Base-by-base conservation (phyloP, 2,329 filamentous ascomycete genomes). In the Taxawa tesnikishii region DNA sequence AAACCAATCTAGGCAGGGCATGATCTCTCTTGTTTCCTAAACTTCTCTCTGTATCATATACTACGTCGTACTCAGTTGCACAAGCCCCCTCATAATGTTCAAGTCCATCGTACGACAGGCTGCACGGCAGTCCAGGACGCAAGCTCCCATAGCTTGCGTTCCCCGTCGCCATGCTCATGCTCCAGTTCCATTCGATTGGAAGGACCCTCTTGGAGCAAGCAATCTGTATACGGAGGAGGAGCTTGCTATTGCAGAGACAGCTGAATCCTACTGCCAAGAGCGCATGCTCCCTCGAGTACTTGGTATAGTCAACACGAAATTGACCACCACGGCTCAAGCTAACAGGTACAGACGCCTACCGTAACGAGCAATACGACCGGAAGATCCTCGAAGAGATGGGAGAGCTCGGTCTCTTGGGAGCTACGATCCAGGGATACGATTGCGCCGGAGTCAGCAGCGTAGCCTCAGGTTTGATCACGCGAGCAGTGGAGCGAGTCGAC, bases 231-330 rank as follows among this genome's bases (percentile, higher is more conserved):
- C 85, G 1, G 83, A 93, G 43, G 90, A 98, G 38, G 90, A 98
- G 58, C 54, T 83, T 42, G 84, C 87, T 10, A 88, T 98, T 43
- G 70, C 80, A 26, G 84, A 94, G 48, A 93, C 84, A 5, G 88
- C 88, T 19, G 82, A 93, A 58, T 73, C 83, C 39, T 98, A 96
- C 52, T 96, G 87, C 54, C 88, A 96, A 57, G 87, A 96, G 54
- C 73, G 74, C 38, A 67, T 98, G 62, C 64, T 82, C 26, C 90
- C 90, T 31, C 70, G 88, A 42, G 80, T 98, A 31, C 67, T 94
- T 38, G 79, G 87, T 94, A 67, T 44, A 40, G 18, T 26, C 23
- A 38, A 38, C 26, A 15, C 29, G 25, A 42, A 5, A 32, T 8
- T 21, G 17, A 8, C 9, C 3, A 25, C 4, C 4, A 6, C 11